Base-by-base conservation (phyloP, 441 rosid species). In the Daphne laureola region DNA sequence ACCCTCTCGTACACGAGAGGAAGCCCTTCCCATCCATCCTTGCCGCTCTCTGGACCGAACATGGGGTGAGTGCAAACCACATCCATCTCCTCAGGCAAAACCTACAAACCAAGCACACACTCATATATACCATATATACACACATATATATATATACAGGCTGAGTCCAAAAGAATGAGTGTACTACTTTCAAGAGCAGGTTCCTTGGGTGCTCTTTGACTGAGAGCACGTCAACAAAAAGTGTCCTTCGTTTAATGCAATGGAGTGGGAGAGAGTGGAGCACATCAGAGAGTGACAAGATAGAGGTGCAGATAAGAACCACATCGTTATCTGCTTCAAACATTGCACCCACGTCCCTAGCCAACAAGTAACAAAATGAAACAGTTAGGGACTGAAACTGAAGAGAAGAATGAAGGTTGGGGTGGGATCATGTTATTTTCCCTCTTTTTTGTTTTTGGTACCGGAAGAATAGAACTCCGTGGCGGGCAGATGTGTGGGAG, bases 41-140 rank as follows among this genome's bases (percentile, higher is more conserved):
- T 79, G 9, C 86, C 89, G 48, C 89, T 82, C 14, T 77, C 77
- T 6, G 89, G 86, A 11, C 89, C 89, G 27, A 82, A 82, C 86
- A 82, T 77, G 0, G 86, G 89, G 54, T 79, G 89, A 17, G 83
- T 79, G 48, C 89, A 82, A 18, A 82, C 68, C 61, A 82, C 59
- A 46, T 82, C 86, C 4, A 59, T 46, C n/a, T 70, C 69, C 55
- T 69, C 77, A 5, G 86, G 86, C 56, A 82, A 55, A 25, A 75
- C 74, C 85, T 81, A 18, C 25, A 17, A 49, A 58, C 6, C 17
- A 43, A 42, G 18, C 46, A 47, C 25, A 35, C 26, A n/a, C n/a
- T n/a, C n/a, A n/a, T n/a, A n/a, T n/a, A n/a, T n/a, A n/a, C n/a
- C n/a, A n/a, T n/a, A n/a, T n/a, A n/a, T n/a, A n/a, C n/a, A n/a